These are phyloP conservation scores for Aspergillus candidus DNA, from an alignment of 2,329 filamentous ascomycete species.

Conservation along the genomic window DNA sequence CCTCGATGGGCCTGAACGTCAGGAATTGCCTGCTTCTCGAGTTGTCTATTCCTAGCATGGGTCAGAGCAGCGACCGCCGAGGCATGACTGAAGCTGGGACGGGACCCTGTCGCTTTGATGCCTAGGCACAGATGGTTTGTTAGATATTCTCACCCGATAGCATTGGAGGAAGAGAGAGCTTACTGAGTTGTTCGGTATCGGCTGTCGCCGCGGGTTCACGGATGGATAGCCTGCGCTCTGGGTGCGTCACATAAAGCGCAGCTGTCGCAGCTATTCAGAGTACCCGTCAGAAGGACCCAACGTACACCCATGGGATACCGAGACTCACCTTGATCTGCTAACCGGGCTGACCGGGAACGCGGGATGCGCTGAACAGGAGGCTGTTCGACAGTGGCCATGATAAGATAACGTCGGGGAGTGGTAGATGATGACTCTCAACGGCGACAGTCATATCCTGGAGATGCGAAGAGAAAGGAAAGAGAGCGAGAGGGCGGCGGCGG, in stretches of 20 bases:
- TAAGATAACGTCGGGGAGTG: slow-evolving; percentile 11
- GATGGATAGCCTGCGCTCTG: slow-evolving; percentile 27
- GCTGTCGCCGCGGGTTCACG: slow-evolving; percentile 14
- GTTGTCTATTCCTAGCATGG: slow-evolving; percentile 64
- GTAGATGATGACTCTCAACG: slow-evolving; percentile 4
- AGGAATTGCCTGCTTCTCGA: slow-evolving; percentile 50
- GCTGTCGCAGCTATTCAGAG: slow-evolving; percentile 50
- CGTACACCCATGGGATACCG: background rate
- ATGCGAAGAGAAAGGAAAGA: slow-evolving; percentile 1
- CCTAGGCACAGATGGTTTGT: slow-evolving; percentile 12
- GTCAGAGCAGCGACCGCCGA: slow-evolving; percentile 72
- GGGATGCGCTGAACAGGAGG: slow-evolving; percentile 12
- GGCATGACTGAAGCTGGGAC: slow-evolving; percentile 49
- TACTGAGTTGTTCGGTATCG: slow-evolving; percentile 19
- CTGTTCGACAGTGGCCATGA: slow-evolving; percentile 29
- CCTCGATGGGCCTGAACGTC: slow-evolving; percentile 54
- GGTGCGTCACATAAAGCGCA: slow-evolving; percentile 52
- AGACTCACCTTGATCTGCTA: slow-evolving; percentile 31
- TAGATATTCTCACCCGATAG: background rate
- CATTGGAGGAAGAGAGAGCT: slow-evolving; percentile 5
- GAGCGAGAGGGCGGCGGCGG: background rate
- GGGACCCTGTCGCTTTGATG: slow-evolving; percentile 45
- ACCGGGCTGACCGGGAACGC: slow-evolving; percentile 22
- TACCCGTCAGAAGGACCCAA: slow-evolving; percentile 1
- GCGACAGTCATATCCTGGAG: slow-evolving; percentile 17